Base-by-base conservation (phyloP, 2,329 filamentous ascomycete genomes). In the Arthrobotrys sinensis region DNA sequence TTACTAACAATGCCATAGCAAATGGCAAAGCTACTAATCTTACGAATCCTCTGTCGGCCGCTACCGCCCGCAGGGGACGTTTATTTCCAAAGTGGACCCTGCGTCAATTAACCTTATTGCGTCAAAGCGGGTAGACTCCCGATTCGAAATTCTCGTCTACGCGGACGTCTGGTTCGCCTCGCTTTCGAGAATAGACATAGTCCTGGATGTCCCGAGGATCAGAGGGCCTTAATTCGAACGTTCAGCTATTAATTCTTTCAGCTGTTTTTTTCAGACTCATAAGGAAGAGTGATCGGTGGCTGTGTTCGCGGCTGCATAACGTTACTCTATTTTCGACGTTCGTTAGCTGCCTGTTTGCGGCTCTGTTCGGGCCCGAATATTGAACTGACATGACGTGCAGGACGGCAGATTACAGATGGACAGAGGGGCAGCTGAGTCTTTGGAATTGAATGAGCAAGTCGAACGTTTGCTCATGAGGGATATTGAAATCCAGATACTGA, bases 311-410 rank as follows among this genome's bases (percentile, higher is more conserved):
- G 8, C 11, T 46, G 46, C 57, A 46, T 72, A 65, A 55, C 68
- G 48, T 65, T 72, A 46, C 21, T 57, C 24, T 19, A 53, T 69
- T 73, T 66, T 50, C 62, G 60, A 73, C 62, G 50, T 57, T 55
- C 32, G 38, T 21, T 28, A 14, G 69, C 7, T 77, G 73, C 73
- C 73, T 77, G 73, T 69, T 70, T 71, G 73, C 73, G 73, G 66
- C 73, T 77, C 73, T 77, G 73, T 77, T 76, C 72, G 66, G 73
- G 73, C 73, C 73, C 60, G 21, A 38, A 48, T 4, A 57, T 55
- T 53, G 46, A 14, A 53, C 32, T 40, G 21, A 16, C 55, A 60
- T 60, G 55, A 60, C 24, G 28, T 70, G 38, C 40, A 70, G 19
- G 10, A 62, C 34, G 46, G 28, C 52, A 55, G 38, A 67, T 50